Evolutionary conservation across 1,284 basidiomycete species (phyloP).

Genomic region (Ganoderma lucidum): DNA sequence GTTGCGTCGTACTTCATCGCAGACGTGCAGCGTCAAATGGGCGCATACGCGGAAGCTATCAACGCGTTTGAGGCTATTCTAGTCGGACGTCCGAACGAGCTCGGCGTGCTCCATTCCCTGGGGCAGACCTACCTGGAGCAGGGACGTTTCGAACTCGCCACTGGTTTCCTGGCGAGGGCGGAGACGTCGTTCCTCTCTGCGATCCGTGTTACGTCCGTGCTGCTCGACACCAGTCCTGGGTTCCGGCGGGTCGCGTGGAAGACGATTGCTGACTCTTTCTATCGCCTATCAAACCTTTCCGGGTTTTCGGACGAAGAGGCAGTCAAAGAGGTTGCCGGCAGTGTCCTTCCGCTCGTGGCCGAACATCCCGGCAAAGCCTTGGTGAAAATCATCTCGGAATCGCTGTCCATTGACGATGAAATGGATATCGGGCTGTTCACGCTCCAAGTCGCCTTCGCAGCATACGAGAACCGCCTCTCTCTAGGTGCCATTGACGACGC

Average conservation of each 20-base stretch:
- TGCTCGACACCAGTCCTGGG: slow-evolving; percentile 63
- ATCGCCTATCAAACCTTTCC: slow-evolving; percentile 62
- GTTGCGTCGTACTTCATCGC: slow-evolving; percentile 86
- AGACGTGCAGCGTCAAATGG: slow-evolving; percentile 85
- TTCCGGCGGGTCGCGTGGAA: slow-evolving; percentile 90
- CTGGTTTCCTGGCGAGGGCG: slow-evolving; percentile 80
- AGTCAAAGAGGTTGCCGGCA: slow-evolving; percentile 48
- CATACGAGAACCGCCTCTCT: slow-evolving; percentile 79
- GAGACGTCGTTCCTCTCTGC: slow-evolving; percentile 75
- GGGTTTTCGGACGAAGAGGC: slow-evolving; percentile 51
- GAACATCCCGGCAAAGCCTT: slow-evolving; percentile 52
- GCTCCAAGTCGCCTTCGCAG: slow-evolving; percentile 62
- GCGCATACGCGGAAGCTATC: slow-evolving; percentile 81
- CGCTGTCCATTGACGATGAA: slow-evolving; percentile 31
- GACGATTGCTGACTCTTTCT: slow-evolving; percentile 80
- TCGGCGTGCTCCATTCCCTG: slow-evolving; percentile 79
- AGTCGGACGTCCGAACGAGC: slow-evolving; percentile 62
- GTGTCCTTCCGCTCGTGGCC: slow-evolving; percentile 49
- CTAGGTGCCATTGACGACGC: slow-evolving; percentile 70
- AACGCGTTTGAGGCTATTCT: slow-evolving; percentile 70
- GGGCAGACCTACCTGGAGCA: slow-evolving; percentile 80
- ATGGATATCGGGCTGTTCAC: slow-evolving; percentile 42
- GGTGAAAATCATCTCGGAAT: slow-evolving; percentile 49
- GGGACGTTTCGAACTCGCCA: slow-evolving; percentile 69
- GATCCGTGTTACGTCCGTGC: slow-evolving; percentile 62